Evolutionary conservation across 331 rosid genomes (phyloP), one percentile per base, ranked within the genome.

Genomic region (Quercus tomentella): DNA sequence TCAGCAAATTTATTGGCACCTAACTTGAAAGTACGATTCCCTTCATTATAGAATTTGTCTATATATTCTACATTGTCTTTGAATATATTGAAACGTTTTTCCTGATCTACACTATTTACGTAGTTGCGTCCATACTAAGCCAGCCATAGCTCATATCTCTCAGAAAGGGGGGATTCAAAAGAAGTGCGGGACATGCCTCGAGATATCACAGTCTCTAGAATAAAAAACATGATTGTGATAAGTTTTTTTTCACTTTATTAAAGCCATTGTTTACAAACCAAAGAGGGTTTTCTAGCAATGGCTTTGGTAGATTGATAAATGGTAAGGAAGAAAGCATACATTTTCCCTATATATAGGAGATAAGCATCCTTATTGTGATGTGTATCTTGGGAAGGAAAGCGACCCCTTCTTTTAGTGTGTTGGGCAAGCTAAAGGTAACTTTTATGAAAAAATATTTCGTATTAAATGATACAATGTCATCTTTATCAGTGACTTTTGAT

Each of bases 1-100:
- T 90, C 82, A 1, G 91, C 71, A 67, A 63, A 86, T 4, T 4
- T 30, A 25, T 87, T 83, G 30, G 77, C 17, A 2, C 83, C 76
- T 43, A 89, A 54, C 61, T 49, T 70, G 76, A 78, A 82, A 2
- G 74, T 82, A 10, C 4, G 72, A 6, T 86, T 88, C 20, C 22
- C 85, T 9, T 51, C 81, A 2, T 30, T 82, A 67, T 87, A 79
- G 75, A 74, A 82, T 1, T 69, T 76, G 62, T 83, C 84, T 5
- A 84, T 75, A 49, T 35, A 77, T 9, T 83, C 56, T 6, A 76
- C 33, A 71, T 84, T 78, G 2, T 62, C 45, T 52, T 5, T 71
- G 79, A 72, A 80, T 4, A 76, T 66, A 23, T 41, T 16, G 4
- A 54, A 56, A 2, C 82, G 72, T 6, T 14, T 76, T 7, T 71